Evolutionary conservation across 345 rosid species (phyloP).

Genomic region (Sisymbrium altissimum): DNA sequence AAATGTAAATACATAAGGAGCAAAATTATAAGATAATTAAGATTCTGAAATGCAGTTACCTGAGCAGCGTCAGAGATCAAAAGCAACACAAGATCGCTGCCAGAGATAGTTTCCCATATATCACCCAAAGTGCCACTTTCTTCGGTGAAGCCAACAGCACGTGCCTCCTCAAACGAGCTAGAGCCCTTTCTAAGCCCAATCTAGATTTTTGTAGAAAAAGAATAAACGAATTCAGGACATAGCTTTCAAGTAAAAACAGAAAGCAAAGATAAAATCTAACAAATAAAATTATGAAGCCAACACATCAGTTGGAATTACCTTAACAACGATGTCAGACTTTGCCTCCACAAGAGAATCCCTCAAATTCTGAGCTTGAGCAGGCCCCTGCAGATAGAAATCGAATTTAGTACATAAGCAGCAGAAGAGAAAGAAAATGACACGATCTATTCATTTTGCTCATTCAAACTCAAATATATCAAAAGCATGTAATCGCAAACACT

Average conservation of each 20-base stretch:
- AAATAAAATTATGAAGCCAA: neutral
- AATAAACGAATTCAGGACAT: conserved; percentile 16
- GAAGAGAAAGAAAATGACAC: neutral
- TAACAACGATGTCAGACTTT: conserved; percentile 72
- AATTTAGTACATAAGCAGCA: neutral
- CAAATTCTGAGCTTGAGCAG: conserved; percentile 94
- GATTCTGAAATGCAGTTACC: conserved; percentile 38
- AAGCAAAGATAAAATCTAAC: neutral
- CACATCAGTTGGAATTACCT: conserved; percentile 43
- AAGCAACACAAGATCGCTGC: conserved; percentile 83
- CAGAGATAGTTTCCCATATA: conserved; percentile 81
- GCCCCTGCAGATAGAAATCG: conserved; percentile 44
- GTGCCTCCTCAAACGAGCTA: conserved; percentile 83
- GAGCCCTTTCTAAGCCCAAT: conserved; percentile 92
- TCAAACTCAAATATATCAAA: neutral
- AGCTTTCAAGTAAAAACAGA: neutral
- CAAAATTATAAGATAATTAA: neutral
- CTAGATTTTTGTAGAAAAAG: conserved; percentile 22
- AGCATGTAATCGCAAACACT: neutral
- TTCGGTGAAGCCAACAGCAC: conserved; percentile 81
- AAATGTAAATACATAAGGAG: neutral
- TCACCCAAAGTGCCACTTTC: conserved; percentile 87
- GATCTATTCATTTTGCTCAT: neutral
- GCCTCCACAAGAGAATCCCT: conserved; percentile 90
- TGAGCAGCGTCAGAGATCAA: conserved; percentile 96